phyloP scores from a whole-genome alignment of 805 yeast species.

The Kluyveromyces lactis region DNA sequence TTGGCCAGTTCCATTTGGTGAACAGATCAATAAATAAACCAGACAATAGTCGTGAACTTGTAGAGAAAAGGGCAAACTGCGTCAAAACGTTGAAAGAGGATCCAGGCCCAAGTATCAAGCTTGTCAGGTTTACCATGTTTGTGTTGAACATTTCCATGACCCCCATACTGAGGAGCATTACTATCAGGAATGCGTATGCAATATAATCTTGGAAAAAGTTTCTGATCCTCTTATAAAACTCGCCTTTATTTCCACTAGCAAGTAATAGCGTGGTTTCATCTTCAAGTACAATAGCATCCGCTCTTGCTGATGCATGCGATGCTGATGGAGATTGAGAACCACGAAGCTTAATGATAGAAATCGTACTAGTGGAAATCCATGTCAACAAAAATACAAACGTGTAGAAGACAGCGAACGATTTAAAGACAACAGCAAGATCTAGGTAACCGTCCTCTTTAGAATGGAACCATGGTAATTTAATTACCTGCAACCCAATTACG shows the following conservation, averaged over 20 bases:
- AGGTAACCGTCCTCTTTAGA: constrained; percentile 24
- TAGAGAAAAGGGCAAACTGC: constrained; percentile 62
- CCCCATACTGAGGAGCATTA: constrained; percentile 65
- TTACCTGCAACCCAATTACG: constrained; percentile 58
- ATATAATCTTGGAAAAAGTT: constrained; percentile 42
- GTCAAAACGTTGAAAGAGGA: constrained; percentile 35
- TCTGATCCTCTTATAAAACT: constrained; percentile 1
- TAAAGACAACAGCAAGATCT: constrained; percentile 45
- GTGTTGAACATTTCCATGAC: constrained; percentile 81
- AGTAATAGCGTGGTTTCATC: constrained; percentile 16
- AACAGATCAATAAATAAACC: constrained; percentile 65
- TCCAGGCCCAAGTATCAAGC: constrained; percentile 20
- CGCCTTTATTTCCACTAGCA: constrained; percentile 18
- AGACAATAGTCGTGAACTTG: constrained; percentile 54
- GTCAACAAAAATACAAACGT: constrained; percentile 48
- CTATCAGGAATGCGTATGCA: constrained; percentile 53
- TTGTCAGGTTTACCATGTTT: constrained; percentile 69
- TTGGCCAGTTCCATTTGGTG: constrained; percentile 23
- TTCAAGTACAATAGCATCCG: constrained; percentile 11
- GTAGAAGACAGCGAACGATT: constrained; percentile 45
- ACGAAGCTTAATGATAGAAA: constrained; percentile 42
- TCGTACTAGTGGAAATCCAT: constrained; percentile 58
- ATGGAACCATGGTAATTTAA: constrained; percentile 37
- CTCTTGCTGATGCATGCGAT: too few species aligned
- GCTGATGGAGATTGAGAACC: constrained; percentile 7